phyloP scores from a whole-genome alignment of 371 early-diverging fungal genomes.

The Mucor saturninus region DNA sequence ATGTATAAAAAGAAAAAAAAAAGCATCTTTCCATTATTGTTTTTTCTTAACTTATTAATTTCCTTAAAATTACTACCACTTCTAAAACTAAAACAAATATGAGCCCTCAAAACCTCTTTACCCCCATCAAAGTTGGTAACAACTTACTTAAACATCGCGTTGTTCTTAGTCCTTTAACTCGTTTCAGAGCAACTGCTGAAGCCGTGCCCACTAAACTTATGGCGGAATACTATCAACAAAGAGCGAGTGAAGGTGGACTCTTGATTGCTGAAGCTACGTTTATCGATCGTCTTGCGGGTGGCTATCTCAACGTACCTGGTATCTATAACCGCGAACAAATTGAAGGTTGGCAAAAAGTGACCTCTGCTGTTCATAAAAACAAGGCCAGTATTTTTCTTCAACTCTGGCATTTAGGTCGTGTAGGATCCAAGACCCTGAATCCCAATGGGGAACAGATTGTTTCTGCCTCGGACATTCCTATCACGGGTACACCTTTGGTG shows the following conservation, averaged over 20 bases:
- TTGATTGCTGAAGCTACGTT: conserved; percentile 61
- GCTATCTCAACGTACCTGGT: conserved; percentile 44
- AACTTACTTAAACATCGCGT: conserved; percentile 52
- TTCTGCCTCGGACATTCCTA: conserved; percentile 14
- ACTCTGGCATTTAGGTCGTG: conserved; percentile 52
- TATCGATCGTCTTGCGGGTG: conserved; percentile 45
- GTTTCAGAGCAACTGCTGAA: conserved; percentile 37
- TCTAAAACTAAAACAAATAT: too few relatives aligned
- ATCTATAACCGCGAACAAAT: conserved; percentile 54
- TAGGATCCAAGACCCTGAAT: conserved; percentile 3
- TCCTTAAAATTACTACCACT: too few relatives aligned
- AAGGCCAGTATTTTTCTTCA: conserved; percentile 55
- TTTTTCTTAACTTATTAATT: too few relatives aligned
- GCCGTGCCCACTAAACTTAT: conserved; percentile 48
- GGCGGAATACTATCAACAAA: conserved; percentile 61
- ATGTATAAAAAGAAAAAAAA: too few relatives aligned
- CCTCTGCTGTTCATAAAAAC: conserved; percentile 59
- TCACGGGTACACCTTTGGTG: not conserved
- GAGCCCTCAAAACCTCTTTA: not conserved
- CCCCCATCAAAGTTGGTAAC: conserved; percentile 38
- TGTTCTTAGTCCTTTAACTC: conserved; percentile 58
- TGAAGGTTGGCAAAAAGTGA: conserved; percentile 57
- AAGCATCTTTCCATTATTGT: too few relatives aligned
- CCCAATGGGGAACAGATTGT: conserved; percentile 11
- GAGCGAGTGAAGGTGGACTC: conserved; percentile 61